Percentiles rank a stretch among this genome's conserved stretches.
Evolutionary conservation across 306 rosid species (phyloP).

Genomic region (Comarum palustre): DNA sequence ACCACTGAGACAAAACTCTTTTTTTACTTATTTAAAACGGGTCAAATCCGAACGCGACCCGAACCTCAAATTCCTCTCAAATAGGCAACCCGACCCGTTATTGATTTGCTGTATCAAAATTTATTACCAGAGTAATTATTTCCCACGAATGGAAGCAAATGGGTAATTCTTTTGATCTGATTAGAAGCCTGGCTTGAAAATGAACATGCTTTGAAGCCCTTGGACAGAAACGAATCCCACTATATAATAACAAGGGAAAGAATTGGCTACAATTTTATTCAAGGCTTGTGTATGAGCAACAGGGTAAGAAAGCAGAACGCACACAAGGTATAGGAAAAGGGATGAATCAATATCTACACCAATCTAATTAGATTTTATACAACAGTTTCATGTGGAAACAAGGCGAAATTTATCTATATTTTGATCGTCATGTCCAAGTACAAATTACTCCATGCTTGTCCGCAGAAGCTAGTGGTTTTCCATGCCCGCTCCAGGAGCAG

Average conservation of each 20-base stretch:
- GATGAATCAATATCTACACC: constrained; percentile 28
- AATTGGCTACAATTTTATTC: not conserved
- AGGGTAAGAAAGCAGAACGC: not conserved
- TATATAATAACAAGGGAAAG: not conserved
- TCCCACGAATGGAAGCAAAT: no score
- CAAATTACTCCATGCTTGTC: constrained; percentile 84
- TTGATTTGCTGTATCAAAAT: not conserved
- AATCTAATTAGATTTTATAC: constrained; percentile 16
- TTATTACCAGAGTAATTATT: not conserved
- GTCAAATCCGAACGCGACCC: not conserved
- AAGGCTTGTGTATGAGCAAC: not conserved
- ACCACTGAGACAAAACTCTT: not conserved
- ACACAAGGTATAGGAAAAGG: not conserved
- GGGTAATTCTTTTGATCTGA: not conserved
- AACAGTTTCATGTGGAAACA: constrained; percentile 8
- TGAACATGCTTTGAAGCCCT: not conserved
- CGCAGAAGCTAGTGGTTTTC: constrained; percentile 84
- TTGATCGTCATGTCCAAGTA: constrained; percentile 54
- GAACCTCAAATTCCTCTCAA: not conserved
- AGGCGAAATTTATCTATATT: not conserved
- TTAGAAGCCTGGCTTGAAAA: not conserved
- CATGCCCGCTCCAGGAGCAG: constrained; percentile 87
- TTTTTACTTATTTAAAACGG: constrained; percentile 3
- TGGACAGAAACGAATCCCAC: not conserved
- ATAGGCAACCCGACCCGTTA: not conserved